These are phyloP conservation scores for Gastrolobium villosum DNA, from an alignment of 306 rosid genomes.

Conservation along the genomic window DNA sequence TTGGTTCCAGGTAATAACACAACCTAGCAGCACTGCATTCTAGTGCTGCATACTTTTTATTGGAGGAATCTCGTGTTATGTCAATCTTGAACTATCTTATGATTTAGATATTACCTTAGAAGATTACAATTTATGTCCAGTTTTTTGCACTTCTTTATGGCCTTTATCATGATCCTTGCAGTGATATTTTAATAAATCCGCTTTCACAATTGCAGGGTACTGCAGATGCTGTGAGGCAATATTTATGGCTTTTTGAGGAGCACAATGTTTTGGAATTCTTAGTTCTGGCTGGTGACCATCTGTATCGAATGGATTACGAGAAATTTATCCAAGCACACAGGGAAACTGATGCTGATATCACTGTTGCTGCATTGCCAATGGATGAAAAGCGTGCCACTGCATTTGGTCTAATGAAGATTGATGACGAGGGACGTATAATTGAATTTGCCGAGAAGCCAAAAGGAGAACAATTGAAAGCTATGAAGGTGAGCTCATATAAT, in stretches of 20 bases:
- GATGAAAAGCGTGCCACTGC: constrained; percentile 98
- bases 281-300: constrained; percentile 82
- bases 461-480: constrained; percentile 95
- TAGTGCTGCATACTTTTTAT: background rate
- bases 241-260: constrained; percentile 85
- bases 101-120: background rate
- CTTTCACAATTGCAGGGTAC: constrained; percentile 64
- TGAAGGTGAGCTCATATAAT: constrained; percentile 64
- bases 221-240: constrained; percentile 91
- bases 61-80: background rate
- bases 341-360: constrained; percentile 94
- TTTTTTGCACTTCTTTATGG: background rate
- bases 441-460: constrained; percentile 97
- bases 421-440: constrained; percentile 94
- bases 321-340: constrained; percentile 86
- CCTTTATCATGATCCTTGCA: background rate
- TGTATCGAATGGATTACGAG: constrained; percentile 87
- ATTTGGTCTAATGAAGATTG: constrained; percentile 96
- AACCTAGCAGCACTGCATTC: constrained; percentile 11
- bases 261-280: constrained; percentile 91
- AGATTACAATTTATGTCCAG: background rate
- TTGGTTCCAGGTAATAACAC: constrained; percentile 88
- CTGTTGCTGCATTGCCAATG: constrained; percentile 98
- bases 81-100: too few relatives aligned
- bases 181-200: background rate